Percentiles rank a stretch among this genome's conserved stretches.
Evolutionary conservation across 2,329 filamentous ascomycete genomes (phyloP).

Genomic region (Nannizziopsis arthrosporioides): DNA sequence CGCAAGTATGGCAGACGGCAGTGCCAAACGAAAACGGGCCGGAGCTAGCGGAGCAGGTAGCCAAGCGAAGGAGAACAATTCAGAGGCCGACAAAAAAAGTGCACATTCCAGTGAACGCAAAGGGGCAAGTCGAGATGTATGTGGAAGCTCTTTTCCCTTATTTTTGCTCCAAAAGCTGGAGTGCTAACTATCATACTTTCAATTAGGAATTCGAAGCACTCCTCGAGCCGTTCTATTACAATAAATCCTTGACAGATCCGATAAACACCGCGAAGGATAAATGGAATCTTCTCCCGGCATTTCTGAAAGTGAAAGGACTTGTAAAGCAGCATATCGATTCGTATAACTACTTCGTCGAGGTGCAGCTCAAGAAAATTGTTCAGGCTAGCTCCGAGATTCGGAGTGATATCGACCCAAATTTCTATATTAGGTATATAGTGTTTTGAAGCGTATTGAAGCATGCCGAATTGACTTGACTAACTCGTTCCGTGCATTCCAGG

Average conservation of each 20-base stretch:
- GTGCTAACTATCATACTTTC: neutral
- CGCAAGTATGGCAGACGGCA: conserved; percentile 8
- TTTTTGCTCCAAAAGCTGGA: neutral
- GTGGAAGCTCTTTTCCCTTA: neutral
- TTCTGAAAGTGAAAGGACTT: conserved; percentile 90
- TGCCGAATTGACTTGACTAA: conserved; percentile 1
- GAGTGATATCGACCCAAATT: conserved; percentile 84
- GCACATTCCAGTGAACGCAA: conserved; percentile 2
- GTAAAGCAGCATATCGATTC: conserved; percentile 98
- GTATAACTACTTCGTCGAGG: conserved; percentile 95
- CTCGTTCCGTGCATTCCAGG: conserved; percentile 15
- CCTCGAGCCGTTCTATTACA: conserved; percentile 58
- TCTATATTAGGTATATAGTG: conserved; percentile 60
- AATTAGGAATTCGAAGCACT: conserved; percentile 47
- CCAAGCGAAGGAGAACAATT: neutral
- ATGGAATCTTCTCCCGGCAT: conserved; percentile 94
- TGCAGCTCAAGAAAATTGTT: conserved; percentile 94
- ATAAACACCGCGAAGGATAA: conserved; percentile 70
- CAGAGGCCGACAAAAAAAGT: neutral
- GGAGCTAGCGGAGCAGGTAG: neutral
- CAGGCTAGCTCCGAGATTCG: conserved; percentile 77
- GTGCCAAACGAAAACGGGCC: conserved; percentile 9
- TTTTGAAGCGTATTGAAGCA: neutral
- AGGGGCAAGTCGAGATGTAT: conserved; percentile 8
- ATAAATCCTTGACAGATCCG: conserved; percentile 55